Evolutionary conservation across 768 basidiomycete genomes (phyloP).

Genomic region (Dioszegia aurantiaca): DNA sequence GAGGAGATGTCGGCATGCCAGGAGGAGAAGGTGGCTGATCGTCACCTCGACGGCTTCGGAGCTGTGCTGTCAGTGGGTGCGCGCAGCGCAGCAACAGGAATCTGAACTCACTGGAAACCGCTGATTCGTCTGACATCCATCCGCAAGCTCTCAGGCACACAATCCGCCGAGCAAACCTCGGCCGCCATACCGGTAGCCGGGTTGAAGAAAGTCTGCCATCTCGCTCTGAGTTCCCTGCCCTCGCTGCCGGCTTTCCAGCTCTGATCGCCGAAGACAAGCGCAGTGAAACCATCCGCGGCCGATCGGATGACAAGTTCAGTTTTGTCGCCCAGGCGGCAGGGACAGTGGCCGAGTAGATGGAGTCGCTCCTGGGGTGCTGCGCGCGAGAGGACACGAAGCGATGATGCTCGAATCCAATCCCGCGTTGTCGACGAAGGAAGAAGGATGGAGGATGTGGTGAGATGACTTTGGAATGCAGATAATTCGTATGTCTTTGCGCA

Average conservation of each 20-base stretch:
- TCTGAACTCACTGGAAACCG: constrained; percentile 46
- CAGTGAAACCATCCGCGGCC: constrained; percentile 49
- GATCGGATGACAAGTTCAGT: constrained; percentile 32
- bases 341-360: constrained; percentile 54
- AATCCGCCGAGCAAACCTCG: constrained; percentile 16
- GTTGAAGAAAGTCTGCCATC: constrained; percentile 22
- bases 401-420: constrained; percentile 64
- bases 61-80: constrained; percentile 58
- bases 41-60: constrained; percentile 72
- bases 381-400: constrained; percentile 18
- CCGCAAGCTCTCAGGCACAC: constrained; percentile 46
- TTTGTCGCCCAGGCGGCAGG: constrained; percentile 41
- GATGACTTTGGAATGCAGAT: constrained; percentile 65
- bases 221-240: not conserved
- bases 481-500: constrained; percentile 76
- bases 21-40: constrained; percentile 72
- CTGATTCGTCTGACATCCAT: constrained; percentile 34
- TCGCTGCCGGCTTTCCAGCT: not conserved
- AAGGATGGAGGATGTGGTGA: constrained; percentile 28
- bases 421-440: constrained; percentile 56
- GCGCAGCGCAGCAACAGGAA: not conserved
- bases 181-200: constrained; percentile 25
- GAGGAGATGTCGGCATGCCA: constrained; percentile 72
- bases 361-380: constrained; percentile 42
- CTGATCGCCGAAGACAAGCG: constrained; percentile 61